These are phyloP conservation scores for Gracilaria gracilis DNA, from an alignment of 23 red algal genomes.

Conservation along the genomic window DNA sequence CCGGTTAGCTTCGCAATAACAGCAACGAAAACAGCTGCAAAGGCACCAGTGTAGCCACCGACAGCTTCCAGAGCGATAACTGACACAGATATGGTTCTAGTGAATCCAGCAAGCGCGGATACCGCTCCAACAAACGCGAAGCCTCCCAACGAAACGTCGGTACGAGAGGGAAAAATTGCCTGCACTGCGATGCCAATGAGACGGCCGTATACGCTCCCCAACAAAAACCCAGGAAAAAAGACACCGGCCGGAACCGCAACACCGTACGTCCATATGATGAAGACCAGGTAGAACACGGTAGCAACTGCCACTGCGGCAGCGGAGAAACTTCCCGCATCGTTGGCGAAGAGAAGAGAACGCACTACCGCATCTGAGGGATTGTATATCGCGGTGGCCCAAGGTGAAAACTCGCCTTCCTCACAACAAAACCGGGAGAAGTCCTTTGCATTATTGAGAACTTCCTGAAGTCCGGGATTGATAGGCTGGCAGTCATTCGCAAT, in stretches of 20 bases:
- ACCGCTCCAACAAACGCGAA: slow-evolving; percentile 75
- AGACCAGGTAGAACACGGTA: slow-evolving; percentile 59
- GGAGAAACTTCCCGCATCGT: slow-evolving; percentile 12
- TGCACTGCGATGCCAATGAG: slow-evolving; percentile 55
- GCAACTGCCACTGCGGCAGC: slow-evolving; percentile 58
- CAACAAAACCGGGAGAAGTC: slow-evolving; percentile 84
- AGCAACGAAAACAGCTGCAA: slow-evolving; percentile 60
- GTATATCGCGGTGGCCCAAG: slow-evolving; percentile 80
- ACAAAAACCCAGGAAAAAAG: slow-evolving; percentile 77
- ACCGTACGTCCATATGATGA: slow-evolving; percentile 79
- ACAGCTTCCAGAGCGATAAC: slow-evolving; percentile 75
- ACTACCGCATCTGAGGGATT: slow-evolving; percentile 78
- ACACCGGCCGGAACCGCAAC: slow-evolving; percentile 81
- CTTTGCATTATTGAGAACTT: slow-evolving; percentile 2
- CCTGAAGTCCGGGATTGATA: slow-evolving; percentile 1
- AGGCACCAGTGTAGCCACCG: slow-evolving; percentile 54
- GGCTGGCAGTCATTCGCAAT: slow-evolving; percentile 47
- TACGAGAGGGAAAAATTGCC: slow-evolving; percentile 51
- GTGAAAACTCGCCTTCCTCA: slow-evolving; percentile 51
- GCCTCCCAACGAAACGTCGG: slow-evolving; percentile 42
- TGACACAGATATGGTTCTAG: slow-evolving; percentile 74
- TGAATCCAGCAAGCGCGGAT: slow-evolving; percentile 69
- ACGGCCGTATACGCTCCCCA: slow-evolving; percentile 74
- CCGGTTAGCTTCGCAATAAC: slow-evolving; percentile 68
- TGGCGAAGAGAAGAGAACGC: slow-evolving; percentile 48